Conservation (phyloP, 306 rosid species). For the Medicago ruthenica region DNA sequence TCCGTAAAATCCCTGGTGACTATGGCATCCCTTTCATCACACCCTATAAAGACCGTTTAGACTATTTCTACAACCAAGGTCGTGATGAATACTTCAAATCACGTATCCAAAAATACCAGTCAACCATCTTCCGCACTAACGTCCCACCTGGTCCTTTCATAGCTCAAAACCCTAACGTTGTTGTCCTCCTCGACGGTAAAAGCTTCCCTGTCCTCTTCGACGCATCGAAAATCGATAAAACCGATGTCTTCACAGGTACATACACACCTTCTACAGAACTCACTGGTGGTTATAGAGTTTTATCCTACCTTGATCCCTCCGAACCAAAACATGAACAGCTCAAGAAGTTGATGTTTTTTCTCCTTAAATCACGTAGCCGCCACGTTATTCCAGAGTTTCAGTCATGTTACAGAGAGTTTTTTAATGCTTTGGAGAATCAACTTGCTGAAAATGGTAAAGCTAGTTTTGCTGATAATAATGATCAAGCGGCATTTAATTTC, state of each 20-base stretch:
- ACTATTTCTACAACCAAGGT: constrained; percentile 91
- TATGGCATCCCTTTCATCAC: constrained; percentile 75
- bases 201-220: constrained; percentile 86
- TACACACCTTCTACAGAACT: constrained; percentile 80
- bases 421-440: constrained; percentile 55
- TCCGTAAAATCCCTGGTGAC: constrained; percentile 77
- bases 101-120: constrained; percentile 67
- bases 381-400: constrained; percentile 78
- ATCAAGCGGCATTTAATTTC: constrained; percentile 86
- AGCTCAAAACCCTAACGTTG: constrained; percentile 59
- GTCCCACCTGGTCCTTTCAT: constrained; percentile 89
- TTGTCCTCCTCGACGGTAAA: constrained; percentile 80
- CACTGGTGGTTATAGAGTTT: constrained; percentile 84
- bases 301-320: constrained; percentile 88
- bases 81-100: constrained; percentile 86
- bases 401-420: constrained; percentile 53
- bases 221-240: constrained; percentile 69
- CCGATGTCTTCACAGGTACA: constrained; percentile 86
- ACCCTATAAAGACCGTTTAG: constrained; percentile 65
- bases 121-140: constrained; percentile 83
- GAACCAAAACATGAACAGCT: constrained; percentile 77
- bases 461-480: constrained; percentile 63
- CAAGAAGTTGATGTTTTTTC: constrained; percentile 67
- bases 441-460: constrained; percentile 64
- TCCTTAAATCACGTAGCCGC: constrained; percentile 63